Evolutionary conservation across 169 alveolate genomes (phyloP).

Genomic region (Plasmodium inui): DNA sequence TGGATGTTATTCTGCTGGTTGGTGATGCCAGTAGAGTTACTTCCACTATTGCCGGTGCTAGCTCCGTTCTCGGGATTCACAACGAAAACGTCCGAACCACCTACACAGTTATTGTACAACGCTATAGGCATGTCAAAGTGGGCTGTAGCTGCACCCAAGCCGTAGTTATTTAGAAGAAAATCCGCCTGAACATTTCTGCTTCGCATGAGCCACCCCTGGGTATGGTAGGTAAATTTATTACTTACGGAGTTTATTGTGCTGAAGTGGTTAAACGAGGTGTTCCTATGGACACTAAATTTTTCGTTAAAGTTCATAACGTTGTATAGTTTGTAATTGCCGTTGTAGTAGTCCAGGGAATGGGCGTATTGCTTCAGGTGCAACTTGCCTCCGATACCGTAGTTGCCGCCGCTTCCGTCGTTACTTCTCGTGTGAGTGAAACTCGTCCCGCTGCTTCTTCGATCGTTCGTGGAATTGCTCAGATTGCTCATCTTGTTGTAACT

Average conservation of each 20-base stretch:
- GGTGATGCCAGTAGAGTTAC: neutral
- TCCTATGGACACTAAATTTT: neutral
- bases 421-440: neutral
- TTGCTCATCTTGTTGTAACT: neutral
- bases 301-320: neutral
- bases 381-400: neutral
- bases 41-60: neutral
- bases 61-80: neutral
- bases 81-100: neutral
- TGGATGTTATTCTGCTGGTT: neutral
- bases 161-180: conserved; percentile 13
- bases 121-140: neutral
- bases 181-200: neutral
- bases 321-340: neutral
- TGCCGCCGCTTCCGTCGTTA: neutral
- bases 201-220: neutral
- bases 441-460: neutral
- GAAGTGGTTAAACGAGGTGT: neutral
- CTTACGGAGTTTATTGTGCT: neutral
- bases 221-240: conserved; percentile 1
- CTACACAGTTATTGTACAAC: neutral
- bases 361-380: neutral
- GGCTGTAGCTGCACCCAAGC: neutral
- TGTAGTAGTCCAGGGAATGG: neutral
- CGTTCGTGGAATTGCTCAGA: neutral